Conservation (phyloP, 768 basidiomycete species). For the Butyriboletus loyo region DNA sequence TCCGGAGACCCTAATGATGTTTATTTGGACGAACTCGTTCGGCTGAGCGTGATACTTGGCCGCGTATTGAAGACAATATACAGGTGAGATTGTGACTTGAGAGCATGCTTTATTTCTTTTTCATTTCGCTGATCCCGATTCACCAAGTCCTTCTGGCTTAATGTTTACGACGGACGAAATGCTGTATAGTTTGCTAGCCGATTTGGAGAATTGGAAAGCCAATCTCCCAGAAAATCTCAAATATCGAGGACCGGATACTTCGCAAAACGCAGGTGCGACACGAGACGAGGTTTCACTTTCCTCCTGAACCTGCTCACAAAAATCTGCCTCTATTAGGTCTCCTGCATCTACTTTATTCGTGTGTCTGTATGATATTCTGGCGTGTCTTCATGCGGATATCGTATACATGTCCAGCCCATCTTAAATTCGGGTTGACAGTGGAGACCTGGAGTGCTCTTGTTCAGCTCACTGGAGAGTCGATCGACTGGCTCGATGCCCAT, state of each 20-base stretch:
- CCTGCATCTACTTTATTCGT: constrained; percentile 83
- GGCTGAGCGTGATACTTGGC: constrained; percentile 88
- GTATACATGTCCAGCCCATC: constrained; percentile 85
- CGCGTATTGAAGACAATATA: constrained; percentile 92
- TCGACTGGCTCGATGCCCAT: constrained; percentile 86
- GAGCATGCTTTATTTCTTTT: background rate
- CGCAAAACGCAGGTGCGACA: constrained; percentile 62
- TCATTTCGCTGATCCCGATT: constrained; percentile 5
- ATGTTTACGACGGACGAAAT: constrained; percentile 81
- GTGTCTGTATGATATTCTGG: constrained; percentile 96
- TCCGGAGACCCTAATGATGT: constrained; percentile 76
- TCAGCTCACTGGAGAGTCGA: constrained; percentile 68
- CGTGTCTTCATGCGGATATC: constrained; percentile 98
- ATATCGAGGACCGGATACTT: constrained; percentile 69
- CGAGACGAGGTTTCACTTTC: background rate
- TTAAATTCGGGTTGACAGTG: constrained; percentile 81
- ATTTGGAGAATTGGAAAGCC: constrained; percentile 75
- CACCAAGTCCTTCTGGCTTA: constrained; percentile 76
- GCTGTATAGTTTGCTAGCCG: constrained; percentile 58
- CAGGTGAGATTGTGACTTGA: constrained; percentile 45
- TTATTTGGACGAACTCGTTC: constrained; percentile 89
- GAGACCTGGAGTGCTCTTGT: constrained; percentile 78
- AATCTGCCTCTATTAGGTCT: constrained; percentile 50
- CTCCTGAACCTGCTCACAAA: constrained; percentile 2
- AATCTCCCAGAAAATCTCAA: constrained; percentile 74